Base-by-base conservation (phyloP, 495 filamentous ascomycete genomes). In the Xylaria curta region DNA sequence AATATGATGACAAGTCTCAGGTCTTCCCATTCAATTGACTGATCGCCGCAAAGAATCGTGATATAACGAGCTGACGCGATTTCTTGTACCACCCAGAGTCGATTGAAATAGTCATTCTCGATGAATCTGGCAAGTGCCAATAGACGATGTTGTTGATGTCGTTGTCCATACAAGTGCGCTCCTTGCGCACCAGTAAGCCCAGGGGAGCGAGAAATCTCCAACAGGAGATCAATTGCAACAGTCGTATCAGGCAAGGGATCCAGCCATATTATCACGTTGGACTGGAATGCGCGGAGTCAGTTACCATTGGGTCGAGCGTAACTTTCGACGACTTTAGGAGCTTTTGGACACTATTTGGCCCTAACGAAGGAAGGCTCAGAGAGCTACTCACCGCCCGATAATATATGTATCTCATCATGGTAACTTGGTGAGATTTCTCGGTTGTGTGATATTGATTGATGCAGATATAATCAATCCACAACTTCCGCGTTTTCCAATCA, bases 401-500 rank as follows among this genome's bases (percentile, higher is more conserved):
- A 47, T 79, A 83, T n/a, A 83, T 81, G 12, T 75, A 68, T 24
- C 72, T 62, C 81, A 84, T 82, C 51, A 80, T 61, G 24, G 59
- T 56, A 5, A 83, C 76, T 47, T 83, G 82, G n/a, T 65, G 46
- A 10, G 61, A 64, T 63, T 76, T 81, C 44, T 83, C 80, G 3
- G 70, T 40, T 4, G 71, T 33, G 62, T 81, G 65, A 8, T 66
- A 36, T 69, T 84, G 82, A 68, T 83, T 71, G 66, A 84, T 83
- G 69, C 82, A 84, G 15, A 83, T 78, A 3, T 79, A 72, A 63
- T 83, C 82, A 36, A 81, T 71, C 79, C 80, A 82, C 10, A 82
- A 44, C 46, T 60, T 40, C 10, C 59, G 58, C 3, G 69, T 56
- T 40, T 63, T 53, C 58, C 68, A 62, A 28, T 44, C 26, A 31